Evolutionary conservation across 2,329 filamentous ascomycete species (phyloP).

Genomic region (Ophiostoma triangulosporum): DNA sequence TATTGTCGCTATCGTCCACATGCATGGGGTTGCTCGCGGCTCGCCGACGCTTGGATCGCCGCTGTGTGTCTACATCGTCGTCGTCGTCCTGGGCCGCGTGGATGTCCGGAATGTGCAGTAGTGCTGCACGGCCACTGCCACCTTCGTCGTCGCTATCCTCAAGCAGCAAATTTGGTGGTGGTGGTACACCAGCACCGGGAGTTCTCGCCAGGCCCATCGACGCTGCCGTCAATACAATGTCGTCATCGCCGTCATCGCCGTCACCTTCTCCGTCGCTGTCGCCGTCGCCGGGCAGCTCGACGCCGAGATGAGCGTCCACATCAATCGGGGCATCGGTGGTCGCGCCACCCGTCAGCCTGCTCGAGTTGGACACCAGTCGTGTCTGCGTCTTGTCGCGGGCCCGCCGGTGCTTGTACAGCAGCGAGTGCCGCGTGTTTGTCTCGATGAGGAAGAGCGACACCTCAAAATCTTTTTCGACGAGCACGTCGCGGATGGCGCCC

Average conservation of each 20-base stretch:
- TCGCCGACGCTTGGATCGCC: conserved; percentile 21
- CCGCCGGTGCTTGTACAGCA: conserved; percentile 74
- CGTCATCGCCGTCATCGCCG: conserved; percentile 35
- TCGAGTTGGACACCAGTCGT: conserved; percentile 47
- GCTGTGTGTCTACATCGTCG: conserved; percentile 7
- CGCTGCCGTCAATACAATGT: conserved; percentile 31
- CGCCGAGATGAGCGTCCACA: conserved; percentile 21
- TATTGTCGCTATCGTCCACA: conserved; percentile 24
- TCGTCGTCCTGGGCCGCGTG: background rate
- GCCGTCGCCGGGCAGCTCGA: background rate
- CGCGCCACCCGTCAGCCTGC: conserved; percentile 43
- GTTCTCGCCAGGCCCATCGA: background rate
- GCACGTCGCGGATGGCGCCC: conserved; percentile 71
- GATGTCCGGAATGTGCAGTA: conserved; percentile 11
- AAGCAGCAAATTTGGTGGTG: conserved; percentile 34
- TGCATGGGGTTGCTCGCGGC: conserved; percentile 16
- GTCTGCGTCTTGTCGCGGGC: conserved; percentile 46
- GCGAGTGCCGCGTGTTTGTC: conserved; percentile 67
- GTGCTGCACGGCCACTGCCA: background rate
- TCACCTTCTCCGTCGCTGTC: conserved; percentile 12
- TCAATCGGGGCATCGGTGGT: conserved; percentile 40
- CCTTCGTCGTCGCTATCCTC: conserved; percentile 16
- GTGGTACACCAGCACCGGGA: conserved; percentile 16
- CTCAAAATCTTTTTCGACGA: conserved; percentile 82
- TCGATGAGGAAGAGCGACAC: conserved; percentile 89